These are phyloP conservation scores for Lactarius sanguifluus DNA, from an alignment of 768 basidiomycete species.

Conservation along the genomic window DNA sequence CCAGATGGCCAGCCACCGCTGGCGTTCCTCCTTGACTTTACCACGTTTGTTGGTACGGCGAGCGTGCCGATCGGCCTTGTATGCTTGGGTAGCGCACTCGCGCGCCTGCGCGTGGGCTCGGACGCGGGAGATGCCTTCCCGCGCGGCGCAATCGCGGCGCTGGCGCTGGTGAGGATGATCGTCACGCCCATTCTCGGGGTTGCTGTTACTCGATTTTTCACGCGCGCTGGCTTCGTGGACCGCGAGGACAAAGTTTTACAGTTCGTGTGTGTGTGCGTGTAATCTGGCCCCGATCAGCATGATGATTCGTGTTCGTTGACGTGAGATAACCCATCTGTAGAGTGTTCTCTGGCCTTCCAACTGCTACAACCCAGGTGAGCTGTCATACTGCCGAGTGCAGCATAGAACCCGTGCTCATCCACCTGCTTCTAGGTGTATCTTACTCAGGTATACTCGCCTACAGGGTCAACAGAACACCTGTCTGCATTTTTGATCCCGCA, in stretches of 20 bases:
- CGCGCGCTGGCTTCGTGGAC: constrained; percentile 46
- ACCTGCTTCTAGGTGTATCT: constrained; percentile 48
- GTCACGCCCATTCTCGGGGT: constrained; percentile 63
- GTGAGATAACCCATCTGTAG: constrained; percentile 58
- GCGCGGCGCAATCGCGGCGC: constrained; percentile 50
- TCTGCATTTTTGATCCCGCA: constrained; percentile 63
- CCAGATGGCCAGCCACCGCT: constrained; percentile 71
- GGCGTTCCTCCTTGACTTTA: constrained; percentile 56
- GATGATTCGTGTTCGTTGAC: constrained; percentile 57
- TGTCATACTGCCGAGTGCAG: background rate
- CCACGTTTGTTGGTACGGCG: constrained; percentile 59
- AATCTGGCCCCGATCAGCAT: constrained; percentile 42
- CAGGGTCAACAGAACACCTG: constrained; percentile 61
- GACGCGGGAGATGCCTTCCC: constrained; percentile 43
- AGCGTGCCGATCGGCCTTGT: constrained; percentile 64
- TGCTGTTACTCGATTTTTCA: constrained; percentile 51
- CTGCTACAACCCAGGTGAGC: constrained; percentile 25
- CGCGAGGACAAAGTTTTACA: constrained; percentile 56
- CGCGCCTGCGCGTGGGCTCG: constrained; percentile 53
- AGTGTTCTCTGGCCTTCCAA: constrained; percentile 27
- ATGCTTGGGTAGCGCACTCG: constrained; percentile 62
- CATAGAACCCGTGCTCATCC: background rate
- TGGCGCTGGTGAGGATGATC: constrained; percentile 57
- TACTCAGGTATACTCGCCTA: constrained; percentile 66
- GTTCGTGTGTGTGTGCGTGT: constrained; percentile 66